Evolutionary conservation across 345 rosid genomes (phyloP).

Genomic region (Camelina neglecta): DNA sequence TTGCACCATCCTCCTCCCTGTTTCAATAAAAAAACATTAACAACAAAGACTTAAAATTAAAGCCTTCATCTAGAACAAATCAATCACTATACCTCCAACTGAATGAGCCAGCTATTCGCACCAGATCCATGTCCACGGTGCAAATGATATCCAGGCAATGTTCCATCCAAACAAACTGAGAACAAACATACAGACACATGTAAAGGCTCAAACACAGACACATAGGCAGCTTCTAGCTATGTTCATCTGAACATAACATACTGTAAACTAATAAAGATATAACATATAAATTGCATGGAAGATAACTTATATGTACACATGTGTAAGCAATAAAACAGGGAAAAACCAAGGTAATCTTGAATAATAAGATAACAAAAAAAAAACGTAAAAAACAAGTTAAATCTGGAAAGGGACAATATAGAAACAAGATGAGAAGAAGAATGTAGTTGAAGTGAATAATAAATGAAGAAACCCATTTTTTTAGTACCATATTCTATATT

Average conservation of each 20-base stretch:
- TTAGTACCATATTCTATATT: neutral
- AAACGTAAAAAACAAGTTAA: constrained; percentile 32
- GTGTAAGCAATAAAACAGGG: constrained; percentile 12
- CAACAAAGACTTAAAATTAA: neutral
- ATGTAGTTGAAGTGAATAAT: constrained; percentile 34
- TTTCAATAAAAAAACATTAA: neutral
- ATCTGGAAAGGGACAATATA: constrained; percentile 29
- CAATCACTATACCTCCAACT: constrained; percentile 70
- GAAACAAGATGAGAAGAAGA: constrained; percentile 25
- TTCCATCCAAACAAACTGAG: constrained; percentile 96
- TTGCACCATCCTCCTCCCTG: constrained; percentile 99
- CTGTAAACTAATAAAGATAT: neutral
- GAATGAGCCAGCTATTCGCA: constrained; percentile 88
- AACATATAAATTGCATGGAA: constrained; percentile 1
- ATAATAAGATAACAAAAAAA: constrained; percentile 1
- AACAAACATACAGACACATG: constrained; percentile 27
- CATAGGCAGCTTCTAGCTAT: no score
- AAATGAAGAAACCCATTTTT: constrained; percentile 25
- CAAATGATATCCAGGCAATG: constrained; percentile 90
- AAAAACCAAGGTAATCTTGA: constrained; percentile 3
- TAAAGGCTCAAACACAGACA: constrained; percentile 10
- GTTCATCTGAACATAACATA: neutral
- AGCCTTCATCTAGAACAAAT: neutral
- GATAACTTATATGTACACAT: neutral
- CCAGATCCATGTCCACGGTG: constrained; percentile 87